Evolutionary conservation across 495 filamentous ascomycete species (phyloP).

Genomic region (Penicillium subrubescens): DNA sequence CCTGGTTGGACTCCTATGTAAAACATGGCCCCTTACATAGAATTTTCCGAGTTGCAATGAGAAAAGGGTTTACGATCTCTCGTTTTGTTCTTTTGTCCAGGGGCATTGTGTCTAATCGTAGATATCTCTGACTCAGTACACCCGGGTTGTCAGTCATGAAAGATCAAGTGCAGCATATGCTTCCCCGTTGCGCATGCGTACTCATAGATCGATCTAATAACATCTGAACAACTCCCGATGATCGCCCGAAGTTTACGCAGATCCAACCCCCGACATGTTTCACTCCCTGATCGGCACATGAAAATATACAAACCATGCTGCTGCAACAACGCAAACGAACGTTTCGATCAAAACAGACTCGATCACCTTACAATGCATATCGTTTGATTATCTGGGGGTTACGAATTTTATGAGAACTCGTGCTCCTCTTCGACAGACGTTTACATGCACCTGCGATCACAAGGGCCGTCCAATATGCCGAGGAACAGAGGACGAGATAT

Average conservation of each 20-base stretch:
- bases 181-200: not conserved
- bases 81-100: not conserved
- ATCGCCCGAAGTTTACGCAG: not conserved
- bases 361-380: not conserved
- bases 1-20: slow-evolving; percentile 33
- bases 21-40: slow-evolving; percentile 37
- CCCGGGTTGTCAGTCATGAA: not conserved
- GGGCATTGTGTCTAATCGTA: not conserved
- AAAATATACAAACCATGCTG: not conserved
- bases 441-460: slow-evolving; percentile 18
- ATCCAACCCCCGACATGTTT: not conserved
- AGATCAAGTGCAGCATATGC: not conserved
- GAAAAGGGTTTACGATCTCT: slow-evolving; percentile 34
- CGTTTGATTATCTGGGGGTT: not conserved
- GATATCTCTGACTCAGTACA: not conserved
- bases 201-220: not conserved
- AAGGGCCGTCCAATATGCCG: slow-evolving; percentile 23
- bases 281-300: not conserved
- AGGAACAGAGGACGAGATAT: slow-evolving; percentile 17
- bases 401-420: slow-evolving; percentile 4
- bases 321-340: not conserved
- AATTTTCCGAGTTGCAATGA: slow-evolving; percentile 32
- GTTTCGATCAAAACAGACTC: not conserved
- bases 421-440: slow-evolving; percentile 7
- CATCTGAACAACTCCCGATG: not conserved